Percentiles rank a stretch among this genome's conserved stretches.
Conservation (phyloP, 257 asterid species). For the Osmanthus fragrans region DNA sequence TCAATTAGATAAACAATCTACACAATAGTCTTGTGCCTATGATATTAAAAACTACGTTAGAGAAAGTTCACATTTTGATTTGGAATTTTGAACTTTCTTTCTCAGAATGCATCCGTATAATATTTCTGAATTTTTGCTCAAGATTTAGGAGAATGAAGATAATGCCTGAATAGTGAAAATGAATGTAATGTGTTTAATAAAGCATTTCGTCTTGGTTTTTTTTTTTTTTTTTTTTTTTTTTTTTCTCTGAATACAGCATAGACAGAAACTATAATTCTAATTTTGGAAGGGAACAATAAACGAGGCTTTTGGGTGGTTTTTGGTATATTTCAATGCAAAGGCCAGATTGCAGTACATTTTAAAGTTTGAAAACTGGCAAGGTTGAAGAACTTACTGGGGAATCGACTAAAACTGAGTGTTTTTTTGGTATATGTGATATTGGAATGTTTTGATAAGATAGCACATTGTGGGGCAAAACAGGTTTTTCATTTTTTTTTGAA, state of each 20-base stretch:
- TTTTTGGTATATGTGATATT: not conserved
- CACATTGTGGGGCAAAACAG: conserved; percentile 15
- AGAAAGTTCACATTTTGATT: conserved; percentile 9
- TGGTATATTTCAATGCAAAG: not conserved
- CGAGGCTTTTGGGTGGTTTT: not conserved
- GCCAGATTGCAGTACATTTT: not conserved
- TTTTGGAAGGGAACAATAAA: conserved; percentile 1
- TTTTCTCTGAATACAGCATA: conserved; percentile 7
- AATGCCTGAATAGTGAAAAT: conserved; percentile 13
- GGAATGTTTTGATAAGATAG: not conserved
- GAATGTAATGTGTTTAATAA: conserved; percentile 6
- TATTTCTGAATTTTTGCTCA: conserved; percentile 6
- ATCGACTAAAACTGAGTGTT: conserved; percentile 19
- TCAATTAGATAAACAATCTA: not conserved
- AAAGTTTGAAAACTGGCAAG: conserved; percentile 6
- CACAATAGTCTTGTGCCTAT: not conserved
- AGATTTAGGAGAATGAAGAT: conserved; percentile 14
- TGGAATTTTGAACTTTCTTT: conserved; percentile 19
- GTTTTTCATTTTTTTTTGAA: not conserved
- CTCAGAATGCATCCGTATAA: conserved; percentile 24
- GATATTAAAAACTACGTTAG: not conserved
- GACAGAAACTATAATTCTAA: conserved; percentile 3
- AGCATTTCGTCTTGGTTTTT: not conserved
- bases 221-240: too few relatives aligned
- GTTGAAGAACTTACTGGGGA: not conserved